Evolutionary conservation across 306 rosid genomes (phyloP).

Genomic region (Lupinus albus): DNA sequence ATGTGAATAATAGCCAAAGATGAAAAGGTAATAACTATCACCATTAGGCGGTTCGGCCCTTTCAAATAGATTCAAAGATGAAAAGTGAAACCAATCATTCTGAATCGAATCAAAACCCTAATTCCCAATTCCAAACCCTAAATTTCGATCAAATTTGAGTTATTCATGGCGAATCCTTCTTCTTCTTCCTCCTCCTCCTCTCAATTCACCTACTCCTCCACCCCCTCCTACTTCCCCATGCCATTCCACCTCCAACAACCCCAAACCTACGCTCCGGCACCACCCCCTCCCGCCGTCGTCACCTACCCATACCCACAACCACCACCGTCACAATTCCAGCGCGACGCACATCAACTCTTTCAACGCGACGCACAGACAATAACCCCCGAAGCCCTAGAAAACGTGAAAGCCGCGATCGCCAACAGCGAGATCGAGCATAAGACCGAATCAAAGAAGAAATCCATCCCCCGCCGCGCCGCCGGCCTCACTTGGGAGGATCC

Average conservation of each 20-base stretch:
- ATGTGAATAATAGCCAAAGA: too few species aligned
- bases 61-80: not conserved
- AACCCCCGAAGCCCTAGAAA: slow-evolving; percentile 83
- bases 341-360: slow-evolving; percentile 81
- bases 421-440: slow-evolving; percentile 87
- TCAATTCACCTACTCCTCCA: slow-evolving; percentile 68
- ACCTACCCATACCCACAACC: slow-evolving; percentile 74
- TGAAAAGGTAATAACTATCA: too few species aligned
- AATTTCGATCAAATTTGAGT: not conserved
- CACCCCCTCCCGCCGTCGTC: slow-evolving; percentile 22
- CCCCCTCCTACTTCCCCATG: slow-evolving; percentile 65
- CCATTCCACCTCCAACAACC: slow-evolving; percentile 64
- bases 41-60: not conserved
- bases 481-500: slow-evolving; percentile 92
- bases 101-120: not conserved
- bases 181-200: slow-evolving; percentile 48
- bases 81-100: not conserved
- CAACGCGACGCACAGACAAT: slow-evolving; percentile 85
- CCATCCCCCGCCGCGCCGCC: slow-evolving; percentile 79
- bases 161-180: slow-evolving; percentile 56
- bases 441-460: slow-evolving; percentile 73
- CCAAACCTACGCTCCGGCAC: too few species aligned
- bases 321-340: slow-evolving; percentile 53
- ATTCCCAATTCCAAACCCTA: slow-evolving; percentile 19
- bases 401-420: slow-evolving; percentile 85